Evolutionary conservation across 371 early-diverging fungal genomes (phyloP), one percentile per base, ranked within the genome.

Genomic region (Mortierella sp.): DNA sequence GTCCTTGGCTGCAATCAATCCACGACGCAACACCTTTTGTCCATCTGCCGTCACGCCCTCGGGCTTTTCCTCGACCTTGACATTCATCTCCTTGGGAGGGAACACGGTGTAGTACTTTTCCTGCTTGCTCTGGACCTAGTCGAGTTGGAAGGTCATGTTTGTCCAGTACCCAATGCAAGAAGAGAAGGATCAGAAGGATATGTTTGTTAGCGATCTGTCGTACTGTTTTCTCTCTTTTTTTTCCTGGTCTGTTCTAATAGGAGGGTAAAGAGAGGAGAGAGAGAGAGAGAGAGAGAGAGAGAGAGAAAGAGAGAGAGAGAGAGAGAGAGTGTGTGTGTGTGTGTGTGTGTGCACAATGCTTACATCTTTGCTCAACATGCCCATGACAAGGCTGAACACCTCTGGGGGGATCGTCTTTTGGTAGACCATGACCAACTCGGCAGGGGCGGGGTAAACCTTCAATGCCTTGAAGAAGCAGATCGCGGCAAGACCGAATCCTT

Each of bases 391-490:
- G 63, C 90, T 86, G 77, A 97, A 92, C 11, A 97, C 92, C 37
- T 88, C 86, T 37, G 90, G 90, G 19, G 97, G 97, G 26, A 96
- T 83, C 4, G 96, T 93, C 83, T 94, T 93, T 84, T 96, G 93
- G 74, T 95, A 94, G 50, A 96, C 92, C 91, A 93, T 90, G 64
- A 98, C 87, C 51, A 98, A 81, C 82, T 97, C 94, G 70, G 95
- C 85, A 19, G 98, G 97, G 62, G 95, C 91, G 44, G 96, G 96
- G 84, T 96, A 96, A 11, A 96, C 95, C 84, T 92, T 93, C 58
- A 97, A 84, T 3, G 97, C 98, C 72, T 87, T 87, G 85, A 90
- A 96, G 84, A 96, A 95, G 61, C 91, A 89, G 51, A 90, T 87
- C 12, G 97, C 95, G 14, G 97, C 96, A n/a, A 87, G 86, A 12